Percentiles rank a stretch among this genome's conserved stretches.
phyloP scores from a whole-genome alignment of 176 grass and related monocot genomes.

The Microstegium vimineum region DNA sequence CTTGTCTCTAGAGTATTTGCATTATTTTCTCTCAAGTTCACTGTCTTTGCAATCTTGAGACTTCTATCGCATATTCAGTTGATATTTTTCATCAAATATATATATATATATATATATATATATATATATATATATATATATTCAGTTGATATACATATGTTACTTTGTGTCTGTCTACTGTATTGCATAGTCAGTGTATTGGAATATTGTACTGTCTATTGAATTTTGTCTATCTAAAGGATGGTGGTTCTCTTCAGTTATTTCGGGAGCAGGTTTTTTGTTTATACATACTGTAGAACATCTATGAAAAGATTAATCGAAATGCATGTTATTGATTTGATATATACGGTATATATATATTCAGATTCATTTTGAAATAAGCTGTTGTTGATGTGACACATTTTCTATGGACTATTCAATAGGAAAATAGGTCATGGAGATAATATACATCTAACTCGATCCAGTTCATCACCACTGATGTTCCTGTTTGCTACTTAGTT shows the following conservation, averaged over 20 bases:
- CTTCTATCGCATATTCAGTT: constrained; percentile 3
- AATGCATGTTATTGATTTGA: background rate
- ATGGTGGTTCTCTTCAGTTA: background rate
- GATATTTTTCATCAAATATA: too few species aligned
- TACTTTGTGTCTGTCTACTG: too few species aligned
- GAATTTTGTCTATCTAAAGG: background rate
- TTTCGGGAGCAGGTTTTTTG: background rate
- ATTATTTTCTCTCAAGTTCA: background rate
- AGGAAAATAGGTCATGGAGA: too few species aligned
- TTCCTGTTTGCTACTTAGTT: background rate
- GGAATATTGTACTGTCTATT: background rate
- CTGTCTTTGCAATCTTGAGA: background rate
- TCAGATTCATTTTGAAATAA: background rate
- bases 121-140: too few species aligned
- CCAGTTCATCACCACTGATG: background rate
- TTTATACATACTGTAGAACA: background rate
- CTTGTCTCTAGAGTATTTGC: background rate
- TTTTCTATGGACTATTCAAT: background rate
- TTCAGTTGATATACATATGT: too few species aligned
- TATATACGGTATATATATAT: too few species aligned
- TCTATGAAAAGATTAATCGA: background rate
- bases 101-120: too few species aligned
- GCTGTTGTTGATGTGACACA: too few species aligned
- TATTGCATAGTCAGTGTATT: background rate
- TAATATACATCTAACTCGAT: background rate